Conservation (phyloP, 129 eudicot genomes). For the Flaveria trinervia region DNA sequence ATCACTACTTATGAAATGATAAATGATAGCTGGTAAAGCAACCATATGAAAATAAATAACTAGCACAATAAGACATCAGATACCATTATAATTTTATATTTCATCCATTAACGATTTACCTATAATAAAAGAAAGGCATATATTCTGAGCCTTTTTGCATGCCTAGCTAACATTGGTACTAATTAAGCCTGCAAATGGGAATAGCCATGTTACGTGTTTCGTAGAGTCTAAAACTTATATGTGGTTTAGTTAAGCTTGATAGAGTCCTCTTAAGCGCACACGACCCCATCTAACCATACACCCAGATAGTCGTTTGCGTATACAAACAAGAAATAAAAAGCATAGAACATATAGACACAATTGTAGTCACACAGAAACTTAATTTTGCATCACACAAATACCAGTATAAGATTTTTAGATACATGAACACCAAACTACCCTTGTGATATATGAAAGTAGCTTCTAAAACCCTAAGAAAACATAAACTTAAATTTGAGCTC, state of each 20-base stretch:
- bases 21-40: not conserved
- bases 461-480: conserved; percentile 15
- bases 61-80: not conserved
- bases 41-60: not conserved
- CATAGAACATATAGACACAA: not conserved
- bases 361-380: conserved; percentile 30
- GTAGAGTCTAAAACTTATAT: no score
- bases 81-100: not conserved
- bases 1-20: no score
- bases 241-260: no score
- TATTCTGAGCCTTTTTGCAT: conserved; percentile 23
- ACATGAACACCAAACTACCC: conserved; percentile 18
- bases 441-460: conserved; percentile 19
- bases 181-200: conserved; percentile 4
- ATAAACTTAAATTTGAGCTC: no score
- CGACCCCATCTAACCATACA: no score
- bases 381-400: conserved; percentile 24
- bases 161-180: not conserved
- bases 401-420: conserved; percentile 24
- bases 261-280: not conserved
- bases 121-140: conserved; percentile 22
- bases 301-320: no score
- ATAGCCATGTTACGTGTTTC: not conserved
- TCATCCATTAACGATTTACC: not conserved
- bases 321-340: not conserved